A percentile compares a stretch with the other conserved stretches of the same genome.
Evolutionary conservation across 805 yeast genomes (phyloP).

Genomic region (Ogataea salicorniae): DNA sequence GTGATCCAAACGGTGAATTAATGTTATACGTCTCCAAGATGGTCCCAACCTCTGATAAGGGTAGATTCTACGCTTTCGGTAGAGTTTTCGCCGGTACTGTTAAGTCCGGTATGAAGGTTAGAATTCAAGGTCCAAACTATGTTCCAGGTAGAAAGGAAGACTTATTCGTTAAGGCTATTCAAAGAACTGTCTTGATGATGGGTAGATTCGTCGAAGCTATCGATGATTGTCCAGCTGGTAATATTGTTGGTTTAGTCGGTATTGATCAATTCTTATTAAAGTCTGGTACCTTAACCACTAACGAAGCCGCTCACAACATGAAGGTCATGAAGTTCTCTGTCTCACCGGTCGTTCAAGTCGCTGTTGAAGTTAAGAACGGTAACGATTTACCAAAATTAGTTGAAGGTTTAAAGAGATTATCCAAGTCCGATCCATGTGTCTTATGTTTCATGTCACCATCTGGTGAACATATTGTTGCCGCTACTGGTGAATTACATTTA

Average conservation of each 20-base stretch:
- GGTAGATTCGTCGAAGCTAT: constrained; percentile 97
- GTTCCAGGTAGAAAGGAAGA: constrained; percentile 98
- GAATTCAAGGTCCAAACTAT: constrained; percentile 99
- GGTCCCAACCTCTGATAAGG: constrained; percentile 99
- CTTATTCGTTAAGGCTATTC: constrained; percentile 93
- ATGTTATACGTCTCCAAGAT: constrained; percentile 99
- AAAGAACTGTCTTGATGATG: constrained; percentile 99
- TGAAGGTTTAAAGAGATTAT: constrained; percentile 99
- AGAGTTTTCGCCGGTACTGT: constrained; percentile 99
- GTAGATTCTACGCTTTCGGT: constrained; percentile 99
- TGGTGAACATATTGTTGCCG: constrained; percentile 99
- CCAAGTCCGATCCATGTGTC: constrained; percentile 99
- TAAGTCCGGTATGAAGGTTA: constrained; percentile 96
- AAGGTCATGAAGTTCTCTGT: constrained; percentile 99
- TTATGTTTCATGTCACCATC: constrained; percentile 79
- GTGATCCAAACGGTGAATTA: constrained; percentile 97
- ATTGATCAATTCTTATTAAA: constrained; percentile 98
- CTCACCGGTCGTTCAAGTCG: constrained; percentile 99
- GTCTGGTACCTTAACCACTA: constrained; percentile 98
- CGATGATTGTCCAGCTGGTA: constrained; percentile 99
- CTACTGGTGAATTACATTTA: constrained; percentile 99
- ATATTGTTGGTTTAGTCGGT: constrained; percentile 99
- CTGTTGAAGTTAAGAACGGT: constrained; percentile 99
- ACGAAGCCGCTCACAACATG: constrained; percentile 97
- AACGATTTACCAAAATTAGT: constrained; percentile 98